Evolutionary conservation across 1,284 basidiomycete genomes (phyloP), one percentile per base, ranked within the genome.

Genomic region (Ceratobasidium theobromae): DNA sequence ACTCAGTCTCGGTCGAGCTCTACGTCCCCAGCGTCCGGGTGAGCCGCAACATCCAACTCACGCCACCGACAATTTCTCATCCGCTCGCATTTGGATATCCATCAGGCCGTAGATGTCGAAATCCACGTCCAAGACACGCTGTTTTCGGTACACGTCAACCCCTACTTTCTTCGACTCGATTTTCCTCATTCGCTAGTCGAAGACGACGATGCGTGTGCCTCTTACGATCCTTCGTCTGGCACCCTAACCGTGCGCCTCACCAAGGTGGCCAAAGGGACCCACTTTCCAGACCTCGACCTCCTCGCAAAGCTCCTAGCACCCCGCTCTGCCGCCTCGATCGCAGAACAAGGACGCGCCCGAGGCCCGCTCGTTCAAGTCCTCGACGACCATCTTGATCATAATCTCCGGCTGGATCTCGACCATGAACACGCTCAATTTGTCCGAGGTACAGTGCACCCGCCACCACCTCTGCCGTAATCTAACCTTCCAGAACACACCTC

Each of bases 1-100:
- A 77, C 49, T 79, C 82, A 8, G 79, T 92, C 68, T 74, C 83
- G 35, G 76, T 90, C 53, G 81, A 81, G 6, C 78, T 89, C 41
- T 88, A 91, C 74, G 89, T 88, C 69, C 89, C 89, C 5, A 84
- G 89, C 25, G 80, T 92, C 71, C 84, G 89, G 73, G 89, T 91
- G 79, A 75, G 86, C 77, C 55, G 28, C 46, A 21, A n/a, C 38
- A 14, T 25, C 1, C 16, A 32, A 33, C n/a, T 38, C 18, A 25
- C 21, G 12, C n/a, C 18, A 38, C n/a, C n/a, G n/a, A n/a, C 53
- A 51, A 62, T 49, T 66, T 57, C 53, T 54, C 65, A 51, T 38
- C 55, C 57, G 49, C 67, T 57, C 54, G 55, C 18, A 45, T 45
- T 21, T 8, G 9, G 43, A 68, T 54, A 73, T n/a, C n/a, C n/a